These are phyloP conservation scores for Luffa acutangula DNA, from an alignment of 306 rosid genomes.

Conservation along the genomic window DNA sequence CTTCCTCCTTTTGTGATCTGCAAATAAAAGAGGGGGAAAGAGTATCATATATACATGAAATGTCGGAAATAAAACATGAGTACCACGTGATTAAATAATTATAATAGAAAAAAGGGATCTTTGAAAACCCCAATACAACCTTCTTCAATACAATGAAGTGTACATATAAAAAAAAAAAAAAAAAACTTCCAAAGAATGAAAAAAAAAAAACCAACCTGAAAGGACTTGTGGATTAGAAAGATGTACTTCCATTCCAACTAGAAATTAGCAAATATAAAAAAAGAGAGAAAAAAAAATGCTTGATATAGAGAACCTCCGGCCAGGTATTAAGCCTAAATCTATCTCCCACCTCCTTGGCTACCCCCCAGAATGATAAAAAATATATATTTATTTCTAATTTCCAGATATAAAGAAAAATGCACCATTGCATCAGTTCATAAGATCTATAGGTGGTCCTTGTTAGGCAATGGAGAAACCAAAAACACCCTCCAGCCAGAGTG, in stretches of 20 bases:
- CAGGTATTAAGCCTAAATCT: background rate
- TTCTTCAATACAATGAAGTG: background rate
- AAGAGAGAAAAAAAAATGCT: background rate
- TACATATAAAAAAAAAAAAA: background rate
- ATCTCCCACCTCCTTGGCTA: background rate
- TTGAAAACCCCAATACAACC: background rate
- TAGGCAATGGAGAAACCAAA: background rate
- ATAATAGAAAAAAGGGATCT: background rate
- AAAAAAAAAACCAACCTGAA: background rate
- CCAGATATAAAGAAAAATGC: background rate
- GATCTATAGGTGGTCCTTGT: background rate
- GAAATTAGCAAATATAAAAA: background rate
- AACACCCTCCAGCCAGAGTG: background rate
- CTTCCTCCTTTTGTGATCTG: conserved; percentile 86
- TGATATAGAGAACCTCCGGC: background rate
- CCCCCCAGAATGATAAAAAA: background rate
- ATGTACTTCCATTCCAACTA: background rate
- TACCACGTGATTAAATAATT: background rate
- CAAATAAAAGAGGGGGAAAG: conserved; percentile 11
- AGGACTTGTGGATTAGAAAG: background rate
- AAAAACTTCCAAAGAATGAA: background rate
- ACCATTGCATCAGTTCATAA: background rate
- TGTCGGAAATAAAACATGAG: conserved; percentile 2
- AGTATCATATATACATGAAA: conserved; percentile 4
- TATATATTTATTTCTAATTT: background rate